Evolutionary conservation across 1,284 basidiomycete genomes (phyloP), one percentile per base, ranked within the genome.

Genomic region (Tremellales sp.): DNA sequence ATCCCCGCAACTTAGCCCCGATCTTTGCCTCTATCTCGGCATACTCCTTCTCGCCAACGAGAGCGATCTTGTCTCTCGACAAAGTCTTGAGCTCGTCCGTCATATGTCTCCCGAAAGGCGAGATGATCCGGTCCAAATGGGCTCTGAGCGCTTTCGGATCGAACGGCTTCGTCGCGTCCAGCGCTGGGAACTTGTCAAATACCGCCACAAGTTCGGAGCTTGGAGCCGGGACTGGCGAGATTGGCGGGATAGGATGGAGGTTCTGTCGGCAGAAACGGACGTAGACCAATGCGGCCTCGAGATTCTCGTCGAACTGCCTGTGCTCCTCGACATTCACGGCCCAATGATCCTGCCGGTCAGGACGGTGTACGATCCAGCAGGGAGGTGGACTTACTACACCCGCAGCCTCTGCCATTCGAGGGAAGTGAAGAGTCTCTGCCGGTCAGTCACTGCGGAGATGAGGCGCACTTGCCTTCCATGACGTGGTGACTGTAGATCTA

Each of bases 211-310:
- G 15, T 15, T 51, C 49, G 7, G 4, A 3, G 3, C 27, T 3
- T 10, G 49, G 49, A 5, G 21, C 3, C 7, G 49, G 49, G 39
- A 51, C 45, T 6, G 49, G 45, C 37, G 49, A 51, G n/a, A 25
- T 22, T 22, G 11, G 8, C 4, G 33, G 33, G 25, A 8, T 29
- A 4, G n/a, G 11, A 10, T 40, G 44, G 26, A 21, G 15, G 24
- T 43, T 41, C 7, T 29, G 44, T 41, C 40, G 40, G 19, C 33
- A 36, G 22, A 41, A 33, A 24, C 49, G 39, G 31, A 51, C 19
- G 45, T 51, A 51, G 3, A 46, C 3, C 49, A 44, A 46, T 12
- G 39, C 24, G 4, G 45, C 40, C 21, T 51, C 39, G 2, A 51
- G 29, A 13, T 36, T 23, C 37, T 46, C 36, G 22, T 46, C 36